These are phyloP conservation scores for Antitrichia curtipendula DNA, from an alignment of 225 moss, liverwort and hornwort species.

Conservation along the genomic window DNA sequence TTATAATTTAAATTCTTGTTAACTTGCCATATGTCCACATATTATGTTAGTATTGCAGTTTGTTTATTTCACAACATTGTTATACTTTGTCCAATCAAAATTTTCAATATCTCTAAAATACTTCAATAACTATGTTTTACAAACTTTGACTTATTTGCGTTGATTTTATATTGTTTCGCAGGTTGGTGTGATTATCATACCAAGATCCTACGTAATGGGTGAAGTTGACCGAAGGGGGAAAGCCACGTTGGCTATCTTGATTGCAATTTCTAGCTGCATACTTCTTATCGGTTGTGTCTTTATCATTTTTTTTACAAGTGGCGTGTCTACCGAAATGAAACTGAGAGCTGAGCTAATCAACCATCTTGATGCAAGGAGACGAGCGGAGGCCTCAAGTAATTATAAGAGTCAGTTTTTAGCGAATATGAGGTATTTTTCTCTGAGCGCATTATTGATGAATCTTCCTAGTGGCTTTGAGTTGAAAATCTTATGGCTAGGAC, in stretches of 20 bases:
- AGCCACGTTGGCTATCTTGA: slow-evolving; percentile 60
- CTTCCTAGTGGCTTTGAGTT: neutral
- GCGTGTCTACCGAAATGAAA: slow-evolving; percentile 69
- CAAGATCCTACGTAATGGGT: slow-evolving; percentile 60
- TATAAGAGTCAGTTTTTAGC: slow-evolving; percentile 83
- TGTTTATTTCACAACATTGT: neutral
- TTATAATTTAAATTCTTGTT: neutral
- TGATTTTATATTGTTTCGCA: neutral
- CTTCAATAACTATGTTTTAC: neutral
- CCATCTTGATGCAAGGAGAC: slow-evolving; percentile 67
- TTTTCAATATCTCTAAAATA: neutral
- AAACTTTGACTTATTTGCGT: neutral
- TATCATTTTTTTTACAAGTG: slow-evolving; percentile 55
- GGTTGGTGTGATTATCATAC: slow-evolving; percentile 77
- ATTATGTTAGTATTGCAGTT: neutral
- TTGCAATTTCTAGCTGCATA: slow-evolving; percentile 54
- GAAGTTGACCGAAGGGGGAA: slow-evolving; percentile 59
- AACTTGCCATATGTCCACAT: neutral
- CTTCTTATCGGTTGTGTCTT: slow-evolving; percentile 59
- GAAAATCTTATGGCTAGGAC: neutral
- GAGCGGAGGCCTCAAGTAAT: slow-evolving; percentile 75
- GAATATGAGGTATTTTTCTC: slow-evolving; percentile 57
- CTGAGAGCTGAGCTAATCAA: slow-evolving; percentile 61
- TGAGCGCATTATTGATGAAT: neutral
- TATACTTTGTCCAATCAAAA: neutral